Base-by-base conservation (phyloP, 2,329 filamentous ascomycete species). In the Claviceps sp. region DNA sequence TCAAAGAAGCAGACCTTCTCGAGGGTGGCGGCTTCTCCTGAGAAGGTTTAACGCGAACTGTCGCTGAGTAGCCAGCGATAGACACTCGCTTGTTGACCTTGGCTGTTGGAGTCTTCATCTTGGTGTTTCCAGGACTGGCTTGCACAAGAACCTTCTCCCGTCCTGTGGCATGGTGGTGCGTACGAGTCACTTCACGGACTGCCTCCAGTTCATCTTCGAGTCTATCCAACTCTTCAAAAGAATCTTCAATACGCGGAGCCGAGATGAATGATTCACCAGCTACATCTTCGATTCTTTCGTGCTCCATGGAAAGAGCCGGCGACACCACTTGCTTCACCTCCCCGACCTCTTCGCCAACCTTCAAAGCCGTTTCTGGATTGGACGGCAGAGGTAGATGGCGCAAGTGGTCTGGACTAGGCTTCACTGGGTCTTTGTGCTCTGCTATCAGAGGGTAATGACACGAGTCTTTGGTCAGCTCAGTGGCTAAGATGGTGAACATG, bases 121-220 rank as follows among this genome's bases (percentile, higher is more conserved):
- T 37, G n/a, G 51, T 48, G 43, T 43, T 24, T 4, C 36, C 41
- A 24, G 49, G 11, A 20, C 41, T 40, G n/a, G 22, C 30, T 38
- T 46, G 41, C 40, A 42, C 50, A 34, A 34, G 3, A 1, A 49
- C 22, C 24, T 54, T 46, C 34, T 56, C 58, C 16, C 62, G 60
- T 3, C 16, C 26, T 3, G 63, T 57, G 2, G 61, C 55, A 11
- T 70, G 60, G 6, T 61, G 63, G 18, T 63, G 59, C 11, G 70
- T 54, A 2, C 61, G 63, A 0, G 72, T 61, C 11, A 71, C 63
- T n/a, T 65, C 65, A 51, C 64, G 59, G 37, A 81, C 67, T 2
- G 72, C 76, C 57, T 84, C 79, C 9, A 83, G 69, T 48, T 81
- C 72, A 36, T 84, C 80, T 57, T 84, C 79, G 16, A 84, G 69